Evolutionary conservation across 805 yeast genomes (phyloP).

Genomic region (Scheffersomyces lignosus): DNA sequence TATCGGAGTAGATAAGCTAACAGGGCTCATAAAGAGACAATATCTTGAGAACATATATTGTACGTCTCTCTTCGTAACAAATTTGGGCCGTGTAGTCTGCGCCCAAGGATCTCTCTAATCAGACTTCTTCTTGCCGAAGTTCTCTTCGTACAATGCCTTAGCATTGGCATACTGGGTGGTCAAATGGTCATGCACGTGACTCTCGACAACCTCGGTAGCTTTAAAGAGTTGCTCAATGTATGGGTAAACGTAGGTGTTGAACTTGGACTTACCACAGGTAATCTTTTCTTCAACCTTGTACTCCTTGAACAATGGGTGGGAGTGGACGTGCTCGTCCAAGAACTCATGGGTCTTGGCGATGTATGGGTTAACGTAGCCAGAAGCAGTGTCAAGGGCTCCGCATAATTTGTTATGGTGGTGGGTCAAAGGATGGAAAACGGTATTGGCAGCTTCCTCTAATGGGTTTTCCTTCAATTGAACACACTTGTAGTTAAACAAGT

Average conservation of each 20-base stretch:
- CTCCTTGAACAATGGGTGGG: conserved; percentile 34
- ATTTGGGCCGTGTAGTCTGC: too few species aligned
- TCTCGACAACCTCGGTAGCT: conserved; percentile 34
- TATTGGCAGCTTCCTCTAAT: conserved; percentile 29
- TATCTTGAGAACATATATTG: too few species aligned
- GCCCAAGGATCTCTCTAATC: too few species aligned
- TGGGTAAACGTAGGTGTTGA: conserved; percentile 29
- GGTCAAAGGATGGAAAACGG: conserved; percentile 38
- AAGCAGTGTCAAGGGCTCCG: conserved; percentile 30
- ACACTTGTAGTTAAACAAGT: conserved; percentile 43
- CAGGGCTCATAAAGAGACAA: too few species aligned
- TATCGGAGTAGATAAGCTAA: too few species aligned
- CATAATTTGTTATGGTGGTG: conserved; percentile 38
- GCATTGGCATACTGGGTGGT: conserved; percentile 17
- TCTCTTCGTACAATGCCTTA: conserved; percentile 16
- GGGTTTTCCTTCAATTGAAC: conserved; percentile 24
- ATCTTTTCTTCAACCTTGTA: conserved; percentile 31
- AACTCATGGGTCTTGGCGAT: conserved; percentile 21
- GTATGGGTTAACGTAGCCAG: conserved; percentile 31
- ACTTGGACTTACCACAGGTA: conserved; percentile 18
- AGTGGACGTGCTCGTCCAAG: conserved; percentile 38
- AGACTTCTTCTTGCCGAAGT: too few species aligned
- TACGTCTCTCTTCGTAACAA: too few species aligned
- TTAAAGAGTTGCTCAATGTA: conserved; percentile 31
- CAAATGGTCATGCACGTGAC: conserved; percentile 26